Evolutionary conservation across 2,329 filamentous ascomycete genomes (phyloP).

Genomic region (Penicillium sp.): DNA sequence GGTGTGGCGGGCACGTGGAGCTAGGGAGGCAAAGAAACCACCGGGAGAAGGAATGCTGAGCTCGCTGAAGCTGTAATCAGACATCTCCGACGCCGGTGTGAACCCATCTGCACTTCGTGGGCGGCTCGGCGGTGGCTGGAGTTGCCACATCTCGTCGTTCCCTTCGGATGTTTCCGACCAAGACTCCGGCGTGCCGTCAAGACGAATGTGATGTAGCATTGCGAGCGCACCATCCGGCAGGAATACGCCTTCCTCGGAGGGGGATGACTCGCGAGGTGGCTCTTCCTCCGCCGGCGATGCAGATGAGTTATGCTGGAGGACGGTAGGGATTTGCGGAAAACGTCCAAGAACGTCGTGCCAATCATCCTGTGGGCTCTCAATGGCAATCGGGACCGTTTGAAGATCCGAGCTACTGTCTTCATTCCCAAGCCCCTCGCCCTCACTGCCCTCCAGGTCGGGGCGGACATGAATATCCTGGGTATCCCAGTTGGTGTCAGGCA

Average conservation of each 20-base stretch:
- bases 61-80: slow-evolving; percentile 69
- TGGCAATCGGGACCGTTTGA: slow-evolving; percentile 36
- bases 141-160: slow-evolving; percentile 63
- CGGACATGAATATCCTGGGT: slow-evolving; percentile 35
- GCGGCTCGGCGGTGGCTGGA: slow-evolving; percentile 52
- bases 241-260: slow-evolving; percentile 56
- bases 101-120: slow-evolving; percentile 45
- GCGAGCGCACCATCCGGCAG: slow-evolving; percentile 78
- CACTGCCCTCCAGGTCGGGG: slow-evolving; percentile 32
- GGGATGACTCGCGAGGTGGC: slow-evolving; percentile 28
- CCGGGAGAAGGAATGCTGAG: slow-evolving; percentile 88
- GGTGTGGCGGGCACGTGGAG: slow-evolving; percentile 70
- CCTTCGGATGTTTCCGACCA: slow-evolving; percentile 44
- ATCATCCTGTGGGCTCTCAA: slow-evolving; percentile 46
- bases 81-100: slow-evolving; percentile 55
- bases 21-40: slow-evolving; percentile 85
- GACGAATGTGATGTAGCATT: slow-evolving; percentile 71
- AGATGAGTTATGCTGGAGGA: slow-evolving; percentile 21
- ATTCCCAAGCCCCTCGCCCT: slow-evolving; percentile 25
- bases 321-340: slow-evolving; percentile 41
- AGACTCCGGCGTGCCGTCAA: slow-evolving; percentile 46
- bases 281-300: slow-evolving; percentile 17
- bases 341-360: slow-evolving; percentile 56
- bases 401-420: slow-evolving; percentile 28
- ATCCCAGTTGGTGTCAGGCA: slow-evolving; percentile 62